phyloP scores from a whole-genome alignment of 371 early-diverging fungal species.

The Globomyces sp. region DNA sequence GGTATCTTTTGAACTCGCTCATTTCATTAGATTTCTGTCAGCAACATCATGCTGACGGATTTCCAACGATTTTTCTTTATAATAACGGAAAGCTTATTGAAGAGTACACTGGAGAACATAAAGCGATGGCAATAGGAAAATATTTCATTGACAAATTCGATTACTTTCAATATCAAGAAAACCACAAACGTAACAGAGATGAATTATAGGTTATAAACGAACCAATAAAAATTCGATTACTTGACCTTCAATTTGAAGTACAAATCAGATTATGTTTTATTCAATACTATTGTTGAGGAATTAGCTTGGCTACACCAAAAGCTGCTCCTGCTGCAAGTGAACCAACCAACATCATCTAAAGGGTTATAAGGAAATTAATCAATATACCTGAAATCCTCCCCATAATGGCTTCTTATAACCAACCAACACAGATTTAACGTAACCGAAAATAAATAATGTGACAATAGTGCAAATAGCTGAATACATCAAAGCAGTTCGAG shows the following conservation, averaged over 20 bases:
- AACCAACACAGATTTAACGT: slow-evolving; percentile 55
- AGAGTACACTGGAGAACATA: slow-evolving; percentile 36
- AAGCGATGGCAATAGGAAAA: slow-evolving; percentile 21
- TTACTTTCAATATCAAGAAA: too few species aligned
- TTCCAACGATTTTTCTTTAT: slow-evolving; percentile 36
- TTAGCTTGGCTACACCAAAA: slow-evolving; percentile 3
- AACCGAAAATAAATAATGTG: slow-evolving; percentile 65
- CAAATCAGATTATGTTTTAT: too few species aligned
- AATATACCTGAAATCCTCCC: slow-evolving; percentile 16
- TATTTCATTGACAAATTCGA: slow-evolving; percentile 19
- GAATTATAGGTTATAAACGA: too few species aligned
- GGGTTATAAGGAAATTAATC: slow-evolving; percentile 24
- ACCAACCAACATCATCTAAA: slow-evolving; percentile 65
- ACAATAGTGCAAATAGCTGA: slow-evolving; percentile 60
- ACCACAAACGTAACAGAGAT: too few species aligned
- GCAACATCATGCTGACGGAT: slow-evolving; percentile 21
- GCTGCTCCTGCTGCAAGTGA: slow-evolving; percentile 54
- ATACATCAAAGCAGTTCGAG: slow-evolving; percentile 50
- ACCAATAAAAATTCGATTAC: too few species aligned
- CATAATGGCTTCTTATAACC: slow-evolving; percentile 50
- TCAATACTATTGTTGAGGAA: neutral
- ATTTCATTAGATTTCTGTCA: too few species aligned
- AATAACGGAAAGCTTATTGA: slow-evolving; percentile 33
- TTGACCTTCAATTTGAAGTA: too few species aligned
- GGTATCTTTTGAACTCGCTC: slow-evolving; percentile 11